Evolutionary conservation across 805 yeast species (phyloP).

Genomic region (Nakazawaea wickerhamii): DNA sequence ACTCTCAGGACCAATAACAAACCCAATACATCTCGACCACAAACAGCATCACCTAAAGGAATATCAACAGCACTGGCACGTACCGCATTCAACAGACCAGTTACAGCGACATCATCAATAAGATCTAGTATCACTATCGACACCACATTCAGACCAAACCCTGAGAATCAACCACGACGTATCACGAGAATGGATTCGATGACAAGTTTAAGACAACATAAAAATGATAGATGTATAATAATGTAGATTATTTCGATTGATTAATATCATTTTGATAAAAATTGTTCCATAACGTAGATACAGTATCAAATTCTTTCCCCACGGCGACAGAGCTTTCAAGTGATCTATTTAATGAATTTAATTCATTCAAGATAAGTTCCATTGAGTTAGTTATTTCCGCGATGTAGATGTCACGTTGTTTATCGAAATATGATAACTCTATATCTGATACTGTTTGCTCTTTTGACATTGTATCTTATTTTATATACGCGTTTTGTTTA

Average conservation of each 20-base stretch:
- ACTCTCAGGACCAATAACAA: too few species aligned
- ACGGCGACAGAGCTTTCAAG: constrained; percentile 64
- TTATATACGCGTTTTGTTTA: constrained; percentile 2
- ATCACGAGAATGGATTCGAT: constrained; percentile 1
- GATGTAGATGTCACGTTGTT: constrained; percentile 53
- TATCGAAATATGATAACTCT: constrained; percentile 38
- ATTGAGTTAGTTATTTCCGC: constrained; percentile 51
- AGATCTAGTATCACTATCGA: background rate
- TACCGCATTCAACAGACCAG: background rate
- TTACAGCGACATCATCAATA: background rate
- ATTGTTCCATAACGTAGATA: constrained; percentile 63
- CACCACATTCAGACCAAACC: background rate
- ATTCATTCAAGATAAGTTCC: constrained; percentile 59
- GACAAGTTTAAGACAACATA: background rate
- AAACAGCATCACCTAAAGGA: background rate
- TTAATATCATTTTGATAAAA: constrained; percentile 40
- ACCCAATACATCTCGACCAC: background rate
- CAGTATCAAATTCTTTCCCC: constrained; percentile 71
- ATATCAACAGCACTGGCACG: background rate
- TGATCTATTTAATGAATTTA: constrained; percentile 62
- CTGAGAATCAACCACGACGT: background rate
- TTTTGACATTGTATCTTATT: background rate
- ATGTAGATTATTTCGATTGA: background rate
- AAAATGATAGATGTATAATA: background rate
- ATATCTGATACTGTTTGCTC: background rate